Base-by-base conservation (phyloP, 768 basidiomycete species). In the Arthromyces matolae region DNA sequence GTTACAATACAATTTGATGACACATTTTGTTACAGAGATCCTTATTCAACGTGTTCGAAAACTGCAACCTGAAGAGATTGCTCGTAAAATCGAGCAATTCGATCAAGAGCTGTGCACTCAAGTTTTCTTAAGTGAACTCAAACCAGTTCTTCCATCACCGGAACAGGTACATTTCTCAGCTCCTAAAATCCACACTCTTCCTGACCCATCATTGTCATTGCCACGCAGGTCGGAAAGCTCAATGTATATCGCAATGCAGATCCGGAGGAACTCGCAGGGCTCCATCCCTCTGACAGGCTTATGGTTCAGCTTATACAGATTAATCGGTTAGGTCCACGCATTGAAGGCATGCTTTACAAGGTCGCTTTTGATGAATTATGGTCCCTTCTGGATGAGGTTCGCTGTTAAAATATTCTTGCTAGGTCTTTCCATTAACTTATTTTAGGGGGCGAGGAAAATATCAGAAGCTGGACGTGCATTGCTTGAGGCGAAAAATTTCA, bases 251-350 rank as follows among this genome's bases (percentile, higher is more conserved):
- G 89, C 45, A 91, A 86, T 57, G 81, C 92, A n/a, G 84, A 84
- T 50, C 77, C 84, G 10, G 88, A 85, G 57, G 93, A 96, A 55
- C 80, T 99, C 10, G 84, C 83, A 33, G 81, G 80, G 24, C 73
- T 99, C n/a, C 94, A 97, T 66, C 84, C 88, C 16, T 88, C 96
- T 14, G 96, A 99, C 68, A 83, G 96, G 25, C 78, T 99, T 38
- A 93, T 99, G 90, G 93, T 99, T 20, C 89, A 94, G 53, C 75
- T 97, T 29, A 96, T 98, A 58, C 92, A 96, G 64, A 93, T 98
- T 22, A 82, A 95, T 34, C 85, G 92, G 28, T 73, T 99, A 8
- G 79, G 76, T 8, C 88, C 91, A 37, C 83, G 96, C 8, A 85
- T 98, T 50, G 84, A 95, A 59, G 86, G 91, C n/a, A 97, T 99